Evolutionary conservation across 257 asterid species (phyloP).

Genomic region (Euphrasia confusa): DNA sequence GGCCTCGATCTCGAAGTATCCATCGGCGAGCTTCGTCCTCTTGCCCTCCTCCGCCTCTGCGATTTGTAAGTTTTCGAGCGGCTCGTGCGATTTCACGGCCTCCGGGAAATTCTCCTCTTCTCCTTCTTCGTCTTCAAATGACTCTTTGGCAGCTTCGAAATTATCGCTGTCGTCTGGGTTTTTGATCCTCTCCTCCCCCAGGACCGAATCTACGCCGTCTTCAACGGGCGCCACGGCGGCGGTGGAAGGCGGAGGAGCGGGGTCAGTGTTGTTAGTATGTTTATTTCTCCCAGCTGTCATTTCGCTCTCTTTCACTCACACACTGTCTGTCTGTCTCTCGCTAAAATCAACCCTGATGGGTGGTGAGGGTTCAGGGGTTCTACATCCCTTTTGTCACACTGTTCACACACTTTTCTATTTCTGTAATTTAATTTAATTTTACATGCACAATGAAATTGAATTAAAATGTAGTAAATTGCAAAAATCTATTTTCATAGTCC

Average conservation of each 20-base stretch:
- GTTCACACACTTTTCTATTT: background rate
- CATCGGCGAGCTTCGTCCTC: slow-evolving; percentile 50
- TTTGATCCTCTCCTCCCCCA: slow-evolving; percentile 22
- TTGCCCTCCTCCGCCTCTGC: slow-evolving; percentile 34
- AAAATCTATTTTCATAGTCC: too few relatives aligned
- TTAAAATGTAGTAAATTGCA: too few relatives aligned
- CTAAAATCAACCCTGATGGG: background rate
- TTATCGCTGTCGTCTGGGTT: slow-evolving; percentile 26
- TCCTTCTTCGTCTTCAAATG: slow-evolving; percentile 33
- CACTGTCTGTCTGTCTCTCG: slow-evolving; percentile 12
- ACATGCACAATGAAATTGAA: too few relatives aligned
- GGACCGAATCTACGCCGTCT: slow-evolving; percentile 16
- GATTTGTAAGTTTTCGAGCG: slow-evolving; percentile 24
- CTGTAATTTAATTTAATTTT: background rate
- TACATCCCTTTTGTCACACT: background rate
- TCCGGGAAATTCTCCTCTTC: slow-evolving; percentile 35
- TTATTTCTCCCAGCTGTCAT: slow-evolving; percentile 42
- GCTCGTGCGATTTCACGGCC: slow-evolving; percentile 33
- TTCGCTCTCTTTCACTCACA: slow-evolving; percentile 19
- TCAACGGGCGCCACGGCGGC: slow-evolving; percentile 10
- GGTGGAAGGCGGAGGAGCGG: slow-evolving; percentile 27
- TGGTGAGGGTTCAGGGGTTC: background rate
- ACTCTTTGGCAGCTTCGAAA: slow-evolving; percentile 29
- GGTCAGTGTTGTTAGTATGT: slow-evolving; percentile 26
- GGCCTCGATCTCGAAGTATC: slow-evolving; percentile 52